Percentiles rank a stretch among this genome's conserved stretches.
Evolutionary conservation across 257 asterid genomes (phyloP).

Genomic region (Ajuga chamaepitys): DNA sequence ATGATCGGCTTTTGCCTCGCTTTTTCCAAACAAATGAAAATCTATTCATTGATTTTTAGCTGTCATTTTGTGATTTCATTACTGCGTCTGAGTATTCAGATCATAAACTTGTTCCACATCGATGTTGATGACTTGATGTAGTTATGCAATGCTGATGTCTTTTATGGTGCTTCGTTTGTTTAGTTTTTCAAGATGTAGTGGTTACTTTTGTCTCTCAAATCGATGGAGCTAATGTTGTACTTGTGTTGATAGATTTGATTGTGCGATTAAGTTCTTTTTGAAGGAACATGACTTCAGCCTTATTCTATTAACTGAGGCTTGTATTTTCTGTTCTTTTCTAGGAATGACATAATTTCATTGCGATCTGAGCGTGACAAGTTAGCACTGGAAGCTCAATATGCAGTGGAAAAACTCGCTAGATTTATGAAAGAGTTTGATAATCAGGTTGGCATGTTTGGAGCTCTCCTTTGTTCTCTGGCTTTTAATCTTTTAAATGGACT

Average conservation of each 20-base stretch:
- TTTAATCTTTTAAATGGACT: background rate
- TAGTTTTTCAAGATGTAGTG: no score
- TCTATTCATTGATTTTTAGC: background rate
- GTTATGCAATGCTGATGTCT: no score
- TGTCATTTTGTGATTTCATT: no score
- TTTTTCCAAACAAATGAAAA: background rate
- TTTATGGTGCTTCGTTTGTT: no score
- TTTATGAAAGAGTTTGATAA: slow-evolving; percentile 80
- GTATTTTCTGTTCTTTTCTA: slow-evolving; percentile 11
- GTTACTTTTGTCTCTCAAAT: no score
- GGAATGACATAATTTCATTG: slow-evolving; percentile 56
- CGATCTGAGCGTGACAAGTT: slow-evolving; percentile 75
- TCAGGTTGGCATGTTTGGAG: slow-evolving; percentile 41
- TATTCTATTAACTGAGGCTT: slow-evolving; percentile 6
- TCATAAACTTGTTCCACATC: no score
- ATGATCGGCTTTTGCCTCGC: background rate
- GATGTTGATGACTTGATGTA: no score
- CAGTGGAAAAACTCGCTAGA: slow-evolving; percentile 68
- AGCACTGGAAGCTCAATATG: slow-evolving; percentile 62
- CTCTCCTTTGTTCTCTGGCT: background rate
- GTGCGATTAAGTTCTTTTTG: background rate
- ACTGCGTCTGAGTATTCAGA: no score
- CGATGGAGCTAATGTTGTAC: no score
- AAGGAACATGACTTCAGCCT: background rate
- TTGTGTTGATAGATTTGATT: no score